Base-by-base conservation (phyloP, 768 basidiomycete genomes). In the Rhodotorula babjevae region DNA sequence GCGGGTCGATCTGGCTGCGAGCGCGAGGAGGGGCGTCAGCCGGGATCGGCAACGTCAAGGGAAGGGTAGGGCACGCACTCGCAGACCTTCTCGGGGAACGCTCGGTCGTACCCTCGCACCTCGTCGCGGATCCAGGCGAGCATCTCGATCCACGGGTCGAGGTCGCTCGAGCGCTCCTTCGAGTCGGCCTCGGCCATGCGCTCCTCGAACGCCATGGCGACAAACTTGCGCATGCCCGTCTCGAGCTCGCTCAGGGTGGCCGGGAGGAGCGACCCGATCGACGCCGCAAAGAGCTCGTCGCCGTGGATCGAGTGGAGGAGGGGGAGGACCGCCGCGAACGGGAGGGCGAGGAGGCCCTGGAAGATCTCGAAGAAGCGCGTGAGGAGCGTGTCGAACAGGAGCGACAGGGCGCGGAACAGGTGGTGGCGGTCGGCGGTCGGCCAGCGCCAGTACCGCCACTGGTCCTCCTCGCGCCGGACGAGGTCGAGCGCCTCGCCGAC, bases 101-200 rank as follows among this genome's bases (percentile, higher is more conserved):
- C 87, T 80, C 93, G 92, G 80, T 93, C 90, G 47, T 95, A 84
- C 36, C 85, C 82, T 81, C 94, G 93, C 27, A 90, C 87, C 50
- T 84, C 82, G 80, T 92, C 95, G 84, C 95, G 92, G 4, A 96
- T 82, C 82, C 95, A 94, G 60, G 90, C 89, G 9, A 91, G 91
- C 86, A 95, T 87, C 42, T 90, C 81, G 42, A 95, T 82, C 50
- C 94, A 82, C 2, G 92, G 92, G 49, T 92, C 82, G 0, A 92
- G 91, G 55, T 88, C 84, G 77, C 93, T 92, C 21, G 90, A 89
- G 11, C 67, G 53, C 15, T 70, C 69, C 50, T 53, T 55, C 63
- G 78, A 47, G 76, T 81, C 73, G 27, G 80, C 77, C 10, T 74
- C 77, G 47, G 74, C 68, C 29, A 78, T 79, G 69, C 77, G 79